phyloP scores from a whole-genome alignment of 106 monocot species.

The Ottelia alismoides region DNA sequence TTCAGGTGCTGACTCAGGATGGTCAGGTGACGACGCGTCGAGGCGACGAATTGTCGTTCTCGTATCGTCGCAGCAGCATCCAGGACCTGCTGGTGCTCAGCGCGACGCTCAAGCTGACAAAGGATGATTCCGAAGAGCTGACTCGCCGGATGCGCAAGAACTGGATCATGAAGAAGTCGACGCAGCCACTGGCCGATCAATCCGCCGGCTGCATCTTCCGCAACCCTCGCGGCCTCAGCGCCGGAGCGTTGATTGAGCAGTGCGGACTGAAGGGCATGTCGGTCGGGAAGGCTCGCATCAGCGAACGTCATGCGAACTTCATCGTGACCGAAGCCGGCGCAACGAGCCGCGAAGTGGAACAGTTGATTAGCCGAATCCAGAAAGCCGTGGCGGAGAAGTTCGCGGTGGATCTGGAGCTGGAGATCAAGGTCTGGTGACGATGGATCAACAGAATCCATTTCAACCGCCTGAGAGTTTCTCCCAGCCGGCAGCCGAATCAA shows the following conservation, averaged over 20 bases:
- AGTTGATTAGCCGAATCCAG: too few species aligned
- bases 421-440: too few species aligned
- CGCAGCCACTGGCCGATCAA: background rate
- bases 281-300: background rate
- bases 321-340: background rate
- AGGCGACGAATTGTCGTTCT: background rate
- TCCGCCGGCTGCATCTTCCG: background rate
- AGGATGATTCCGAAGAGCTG: background rate
- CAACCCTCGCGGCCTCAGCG: background rate
- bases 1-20: background rate
- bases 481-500: too few species aligned
- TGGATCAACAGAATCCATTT: too few species aligned
- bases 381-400: too few species aligned
- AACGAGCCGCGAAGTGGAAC: too few species aligned
- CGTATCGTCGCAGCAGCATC: background rate
- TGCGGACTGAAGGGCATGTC: background rate
- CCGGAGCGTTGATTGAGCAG: background rate
- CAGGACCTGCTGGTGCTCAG: background rate
- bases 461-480: too few species aligned
- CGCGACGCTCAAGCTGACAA: background rate
- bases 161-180: background rate
- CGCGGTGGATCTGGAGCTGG: too few species aligned
- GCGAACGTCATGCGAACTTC: background rate
- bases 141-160: background rate
- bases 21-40: background rate